phyloP scores from a whole-genome alignment of 2,329 filamentous ascomycete genomes.

The Ophioceras dolichostomum region DNA sequence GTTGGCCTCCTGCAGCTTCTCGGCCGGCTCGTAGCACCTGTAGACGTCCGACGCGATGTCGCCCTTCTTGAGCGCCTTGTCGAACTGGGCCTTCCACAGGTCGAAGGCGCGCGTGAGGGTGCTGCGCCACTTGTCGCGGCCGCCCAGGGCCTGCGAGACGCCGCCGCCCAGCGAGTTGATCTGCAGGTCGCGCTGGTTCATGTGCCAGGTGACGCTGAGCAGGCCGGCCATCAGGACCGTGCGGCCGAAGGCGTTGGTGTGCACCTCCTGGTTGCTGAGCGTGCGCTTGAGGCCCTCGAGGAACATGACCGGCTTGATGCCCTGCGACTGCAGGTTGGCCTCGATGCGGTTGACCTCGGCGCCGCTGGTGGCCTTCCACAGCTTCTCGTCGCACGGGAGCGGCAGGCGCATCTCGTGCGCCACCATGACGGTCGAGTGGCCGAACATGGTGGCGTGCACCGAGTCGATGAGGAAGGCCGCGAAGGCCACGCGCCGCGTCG shows the following conservation, averaged over 20 bases:
- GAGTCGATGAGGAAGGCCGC: constrained; percentile 92
- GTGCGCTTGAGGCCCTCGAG: constrained; percentile 85
- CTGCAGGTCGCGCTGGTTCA: constrained; percentile 92
- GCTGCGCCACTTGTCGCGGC: constrained; percentile 81
- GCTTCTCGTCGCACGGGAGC: constrained; percentile 79
- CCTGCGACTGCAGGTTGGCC: constrained; percentile 65
- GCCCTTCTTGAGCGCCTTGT: constrained; percentile 61
- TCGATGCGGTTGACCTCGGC: constrained; percentile 79
- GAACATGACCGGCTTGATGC: constrained; percentile 76
- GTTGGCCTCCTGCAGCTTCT: constrained; percentile 43
- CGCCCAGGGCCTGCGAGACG: constrained; percentile 68
- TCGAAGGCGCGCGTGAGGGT: constrained; percentile 82
- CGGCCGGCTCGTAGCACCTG: constrained; percentile 37
- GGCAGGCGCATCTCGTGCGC: constrained; percentile 89
- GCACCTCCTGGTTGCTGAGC: constrained; percentile 71
- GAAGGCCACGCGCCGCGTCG: constrained; percentile 80
- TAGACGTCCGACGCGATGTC: constrained; percentile 41
- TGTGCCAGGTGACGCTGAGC: constrained; percentile 90
- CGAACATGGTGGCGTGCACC: constrained; percentile 95
- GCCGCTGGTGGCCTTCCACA: constrained; percentile 86
- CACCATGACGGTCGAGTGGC: constrained; percentile 93
- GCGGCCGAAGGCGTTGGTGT: constrained; percentile 86
- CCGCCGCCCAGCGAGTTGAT: constrained; percentile 67
- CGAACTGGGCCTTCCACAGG: constrained; percentile 86
- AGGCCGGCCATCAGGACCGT: constrained; percentile 91